Evolutionary conservation across 2,329 filamentous ascomycete species (phyloP), one percentile per base, ranked within the genome.

Genomic region (Clonostachys chloroleuca): DNA sequence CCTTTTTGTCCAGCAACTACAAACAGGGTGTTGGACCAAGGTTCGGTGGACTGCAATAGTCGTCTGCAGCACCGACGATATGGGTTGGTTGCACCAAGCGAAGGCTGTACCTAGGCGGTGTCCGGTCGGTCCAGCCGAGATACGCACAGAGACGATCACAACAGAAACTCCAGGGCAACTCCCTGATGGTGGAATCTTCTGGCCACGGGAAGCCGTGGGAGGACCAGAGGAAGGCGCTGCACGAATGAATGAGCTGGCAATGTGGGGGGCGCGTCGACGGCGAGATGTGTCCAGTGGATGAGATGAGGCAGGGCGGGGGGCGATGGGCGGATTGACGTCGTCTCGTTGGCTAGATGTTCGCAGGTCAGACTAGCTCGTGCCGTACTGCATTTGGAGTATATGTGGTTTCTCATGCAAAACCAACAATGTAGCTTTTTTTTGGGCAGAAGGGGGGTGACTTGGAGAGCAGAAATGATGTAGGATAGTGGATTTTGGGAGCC

Each of bases 231-330:
- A 30, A 30, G 9, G 10, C 24, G 24, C 24, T 30, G 24, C 24
- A 9, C 24, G 24, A 30, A 30, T 30, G 24, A 30, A 9, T 30
- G 24, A 30, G 24, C 24, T 30, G 24, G 24, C 42, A 43, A 43
- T 33, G 42, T 33, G 42, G 24, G 42, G 42, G 42, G 18, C n/a
- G 14, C 30, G 34, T 20, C 42, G 42, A 14, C 30, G 20, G 17
- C 30, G 20, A 43, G 16, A 14, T 20, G 30, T 43, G 12, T 37
- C 30, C 43, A 39, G 52, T 37, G 51, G 49, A 48, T 47, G 51
- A 53, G 46, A 45, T 53, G 51, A 50, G 48, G 51, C 52, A 47
- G 47, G 47, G 49, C 52, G 49, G 50, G 46, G 46, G 43, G 52
- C 50, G 47, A 52, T 30, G 52, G 57, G 53, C 50, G 49, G 47